Base-by-base conservation (phyloP, 1,284 basidiomycete genomes). In the Leccinum brunneo-olivaceum region DNA sequence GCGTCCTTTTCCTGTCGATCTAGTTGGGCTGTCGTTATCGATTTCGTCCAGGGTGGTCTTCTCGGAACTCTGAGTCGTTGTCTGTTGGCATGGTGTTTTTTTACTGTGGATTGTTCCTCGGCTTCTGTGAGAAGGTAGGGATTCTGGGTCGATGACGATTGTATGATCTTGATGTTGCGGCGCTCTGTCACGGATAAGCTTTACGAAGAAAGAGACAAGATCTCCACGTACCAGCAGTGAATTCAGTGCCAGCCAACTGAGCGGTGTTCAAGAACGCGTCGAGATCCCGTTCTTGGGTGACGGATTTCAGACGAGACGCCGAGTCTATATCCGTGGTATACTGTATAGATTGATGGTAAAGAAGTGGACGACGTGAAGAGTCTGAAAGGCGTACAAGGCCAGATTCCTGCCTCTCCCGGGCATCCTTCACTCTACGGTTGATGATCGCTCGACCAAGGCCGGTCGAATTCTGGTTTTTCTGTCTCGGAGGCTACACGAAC, bases 241-340 rank as follows among this genome's bases (percentile, higher is more conserved):
- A 99, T 58, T 99, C 91, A 12, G 85, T 86, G 42, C 90, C 95
- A 16, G 96, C 96, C 40, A 99, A 71, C 52, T 91, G 87, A 4
- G 96, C 96, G 15, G 92, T 97, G 61, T 83, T 95, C 48, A 99
- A 69, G 64, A 99, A 98, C 64, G 95, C 93, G 55, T 98, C 95
- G 21, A 99, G 72, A 69, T 97, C 93, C 47, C 83, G 76, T 68
- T 99, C 93, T 65, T 98, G 95, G 0, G 96, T 99, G 30, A 99
- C 84, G 2, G 94, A 97, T 55, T 85, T 81, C 24, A 98, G 76
- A 32, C 82, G 83, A 47, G 79, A 78, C 9, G 76, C 71, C 12
- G 73, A 63, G 47, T 86, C 85, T 43, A 84, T 53, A 57, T 95
- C 90, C 14, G 84, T 84, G 28, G 79, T 79, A 64, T 89, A 93